Evolutionary conservation across 163 green algal genomes (phyloP).

Genomic region (Trebouxia gelatinosa): DNA sequence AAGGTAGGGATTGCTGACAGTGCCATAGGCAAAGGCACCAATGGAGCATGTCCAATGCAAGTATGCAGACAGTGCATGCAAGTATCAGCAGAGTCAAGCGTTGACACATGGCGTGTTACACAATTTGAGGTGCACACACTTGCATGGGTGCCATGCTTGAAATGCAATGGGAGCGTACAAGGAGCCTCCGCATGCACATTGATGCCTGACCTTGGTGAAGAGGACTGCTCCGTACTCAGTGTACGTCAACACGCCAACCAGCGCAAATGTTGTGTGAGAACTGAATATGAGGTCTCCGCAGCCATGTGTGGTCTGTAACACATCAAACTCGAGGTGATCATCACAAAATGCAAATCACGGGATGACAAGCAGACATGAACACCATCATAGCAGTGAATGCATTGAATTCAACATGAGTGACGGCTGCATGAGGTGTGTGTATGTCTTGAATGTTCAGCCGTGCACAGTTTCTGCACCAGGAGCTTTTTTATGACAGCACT

Average conservation of each 20-base stretch:
- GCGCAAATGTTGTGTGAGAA: slow-evolving; percentile 91
- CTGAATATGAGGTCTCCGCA: slow-evolving; percentile 96
- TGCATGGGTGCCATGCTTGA: neutral
- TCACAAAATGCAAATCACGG: neutral
- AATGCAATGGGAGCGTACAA: neutral
- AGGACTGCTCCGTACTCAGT: slow-evolving; percentile 58
- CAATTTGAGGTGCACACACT: neutral
- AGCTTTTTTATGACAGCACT: too few species aligned
- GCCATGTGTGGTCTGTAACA: slow-evolving; percentile 64
- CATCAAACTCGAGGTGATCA: neutral
- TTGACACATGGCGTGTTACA: too few species aligned
- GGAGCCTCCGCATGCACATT: neutral
- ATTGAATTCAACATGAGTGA: too few species aligned
- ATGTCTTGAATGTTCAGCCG: too few species aligned
- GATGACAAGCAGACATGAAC: too few species aligned
- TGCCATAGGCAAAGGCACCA: too few species aligned
- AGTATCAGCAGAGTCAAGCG: neutral
- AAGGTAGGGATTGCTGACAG: too few species aligned
- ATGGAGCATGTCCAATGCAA: neutral
- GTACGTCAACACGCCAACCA: slow-evolving; percentile 65
- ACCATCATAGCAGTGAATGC: too few species aligned
- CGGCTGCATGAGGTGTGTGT: too few species aligned
- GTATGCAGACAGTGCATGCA: neutral
- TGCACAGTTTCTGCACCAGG: too few species aligned
- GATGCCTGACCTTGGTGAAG: slow-evolving; percentile 45